Conservation (phyloP, 495 filamentous ascomycete genomes). For the Penicillium robsamsonii region DNA sequence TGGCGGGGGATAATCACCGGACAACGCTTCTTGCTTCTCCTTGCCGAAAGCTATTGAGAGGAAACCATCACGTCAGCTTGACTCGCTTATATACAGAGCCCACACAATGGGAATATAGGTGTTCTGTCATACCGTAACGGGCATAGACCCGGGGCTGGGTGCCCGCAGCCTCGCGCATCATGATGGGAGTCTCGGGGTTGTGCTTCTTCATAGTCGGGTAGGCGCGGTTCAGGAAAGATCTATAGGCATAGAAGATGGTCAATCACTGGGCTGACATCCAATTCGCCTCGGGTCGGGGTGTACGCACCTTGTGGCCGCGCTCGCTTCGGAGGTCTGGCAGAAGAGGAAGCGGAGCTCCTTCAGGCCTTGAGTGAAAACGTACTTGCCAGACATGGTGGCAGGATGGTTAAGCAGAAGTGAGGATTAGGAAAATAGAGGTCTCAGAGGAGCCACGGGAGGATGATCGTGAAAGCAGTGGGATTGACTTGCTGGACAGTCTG, state of each 20-base stretch:
- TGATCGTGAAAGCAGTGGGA: constrained; percentile 8
- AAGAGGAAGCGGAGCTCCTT: constrained; percentile 97
- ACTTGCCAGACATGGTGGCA: constrained; percentile 80
- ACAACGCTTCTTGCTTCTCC: constrained; percentile 81
- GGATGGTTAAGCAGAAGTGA: constrained; percentile 9
- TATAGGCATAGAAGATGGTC: constrained; percentile 33
- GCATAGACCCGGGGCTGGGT: constrained; percentile 84
- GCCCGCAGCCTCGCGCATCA: constrained; percentile 86
- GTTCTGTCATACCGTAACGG: constrained; percentile 71
- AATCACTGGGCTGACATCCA: constrained; percentile 10
- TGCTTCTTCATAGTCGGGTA: constrained; percentile 99
- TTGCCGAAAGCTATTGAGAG: constrained; percentile 68
- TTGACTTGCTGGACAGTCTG: constrained; percentile 15
- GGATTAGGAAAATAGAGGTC: background rate
- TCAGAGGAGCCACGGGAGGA: constrained; percentile 6
- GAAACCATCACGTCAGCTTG: constrained; percentile 13
- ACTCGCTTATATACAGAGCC: background rate
- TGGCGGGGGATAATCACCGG: constrained; percentile 52
- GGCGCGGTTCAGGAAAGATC: constrained; percentile 83
- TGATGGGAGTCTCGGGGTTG: constrained; percentile 91
- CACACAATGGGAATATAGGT: background rate
- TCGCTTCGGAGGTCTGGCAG: constrained; percentile 88
- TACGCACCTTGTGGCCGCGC: constrained; percentile 75
- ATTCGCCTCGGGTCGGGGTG: background rate
- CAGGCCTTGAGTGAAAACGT: constrained; percentile 79